Conservation (phyloP, 1,139 yeast genomes). For the Yamadazyma membranifaciens region DNA sequence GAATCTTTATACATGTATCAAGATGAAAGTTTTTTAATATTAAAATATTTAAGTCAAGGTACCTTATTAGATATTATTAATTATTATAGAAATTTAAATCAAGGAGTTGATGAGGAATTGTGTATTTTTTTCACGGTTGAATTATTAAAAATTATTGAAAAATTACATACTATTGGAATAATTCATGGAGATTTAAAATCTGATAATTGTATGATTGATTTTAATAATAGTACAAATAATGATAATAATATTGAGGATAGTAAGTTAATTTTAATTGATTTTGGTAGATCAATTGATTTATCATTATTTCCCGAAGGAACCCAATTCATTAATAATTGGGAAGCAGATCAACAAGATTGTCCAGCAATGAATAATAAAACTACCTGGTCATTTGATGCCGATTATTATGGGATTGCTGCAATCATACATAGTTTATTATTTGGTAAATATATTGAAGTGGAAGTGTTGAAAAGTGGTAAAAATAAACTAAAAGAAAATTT, state of each 20-base stretch:
- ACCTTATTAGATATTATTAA: slow-evolving; percentile 75
- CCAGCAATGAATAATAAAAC: slow-evolving; percentile 61
- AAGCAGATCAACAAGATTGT: slow-evolving; percentile 72
- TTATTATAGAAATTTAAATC: slow-evolving; percentile 29
- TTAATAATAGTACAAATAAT: slow-evolving; percentile 32
- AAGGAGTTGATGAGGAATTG: slow-evolving; percentile 57
- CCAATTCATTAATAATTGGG: slow-evolving; percentile 61
- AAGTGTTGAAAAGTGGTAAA: slow-evolving; percentile 20
- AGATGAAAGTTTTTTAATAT: slow-evolving; percentile 73
- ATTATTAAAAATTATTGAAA: slow-evolving; percentile 57
- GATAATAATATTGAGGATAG: slow-evolving; percentile 48
- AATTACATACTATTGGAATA: slow-evolving; percentile 62
- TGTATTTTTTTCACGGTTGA: slow-evolving; percentile 66
- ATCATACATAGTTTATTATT: slow-evolving; percentile 71
- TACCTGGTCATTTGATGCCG: slow-evolving; percentile 81
- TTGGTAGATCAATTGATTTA: slow-evolving; percentile 80
- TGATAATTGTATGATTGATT: slow-evolving; percentile 79
- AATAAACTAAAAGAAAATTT: slow-evolving; percentile 44
- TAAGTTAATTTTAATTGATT: slow-evolving; percentile 73
- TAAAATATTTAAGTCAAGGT: slow-evolving; percentile 73
- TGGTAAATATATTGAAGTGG: slow-evolving; percentile 59
- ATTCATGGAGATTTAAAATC: slow-evolving; percentile 87
- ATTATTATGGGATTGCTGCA: slow-evolving; percentile 81
- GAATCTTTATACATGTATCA: slow-evolving; percentile 54
- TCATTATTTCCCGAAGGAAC: slow-evolving; percentile 51